Conservation (phyloP, 768 basidiomycete species). For the Tylopilus vinaceipallidus region DNA sequence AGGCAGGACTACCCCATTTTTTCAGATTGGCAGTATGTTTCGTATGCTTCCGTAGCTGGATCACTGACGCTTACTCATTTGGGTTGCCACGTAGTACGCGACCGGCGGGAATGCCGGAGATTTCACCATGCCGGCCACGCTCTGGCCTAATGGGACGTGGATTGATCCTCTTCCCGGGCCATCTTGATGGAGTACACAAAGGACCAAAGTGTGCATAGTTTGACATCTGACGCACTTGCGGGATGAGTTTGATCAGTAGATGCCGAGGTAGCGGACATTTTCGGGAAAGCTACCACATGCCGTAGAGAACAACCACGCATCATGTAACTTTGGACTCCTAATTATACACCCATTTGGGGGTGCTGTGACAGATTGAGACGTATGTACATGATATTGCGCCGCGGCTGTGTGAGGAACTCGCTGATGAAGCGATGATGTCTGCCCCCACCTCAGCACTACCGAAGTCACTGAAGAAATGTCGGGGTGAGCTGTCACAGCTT, state of each 20-base stretch:
- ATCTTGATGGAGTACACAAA: conserved; percentile 31
- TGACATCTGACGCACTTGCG: too few relatives aligned
- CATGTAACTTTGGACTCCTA: conserved; percentile 13
- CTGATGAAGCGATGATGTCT: conserved; percentile 20
- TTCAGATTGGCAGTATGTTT: conserved; percentile 74
- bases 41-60: background rate
- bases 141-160: conserved; percentile 84
- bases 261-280: background rate
- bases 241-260: background rate
- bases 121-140: conserved; percentile 75
- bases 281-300: background rate
- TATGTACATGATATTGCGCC: too few relatives aligned
- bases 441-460: conserved; percentile 20
- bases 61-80: background rate
- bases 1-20: conserved; percentile 64
- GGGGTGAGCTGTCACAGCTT: conserved; percentile 13
- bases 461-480: conserved; percentile 19
- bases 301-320: too few relatives aligned
- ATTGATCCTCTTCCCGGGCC: conserved; percentile 69
- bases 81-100: conserved; percentile 41
- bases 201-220: background rate
- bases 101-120: conserved; percentile 54
- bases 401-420: conserved; percentile 10
- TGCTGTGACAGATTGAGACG: conserved; percentile 19
- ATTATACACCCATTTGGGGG: conserved; percentile 1